Evolutionary conservation across 805 yeast genomes (phyloP).

Genomic region (Kregervanrija pseudodelftensis): DNA sequence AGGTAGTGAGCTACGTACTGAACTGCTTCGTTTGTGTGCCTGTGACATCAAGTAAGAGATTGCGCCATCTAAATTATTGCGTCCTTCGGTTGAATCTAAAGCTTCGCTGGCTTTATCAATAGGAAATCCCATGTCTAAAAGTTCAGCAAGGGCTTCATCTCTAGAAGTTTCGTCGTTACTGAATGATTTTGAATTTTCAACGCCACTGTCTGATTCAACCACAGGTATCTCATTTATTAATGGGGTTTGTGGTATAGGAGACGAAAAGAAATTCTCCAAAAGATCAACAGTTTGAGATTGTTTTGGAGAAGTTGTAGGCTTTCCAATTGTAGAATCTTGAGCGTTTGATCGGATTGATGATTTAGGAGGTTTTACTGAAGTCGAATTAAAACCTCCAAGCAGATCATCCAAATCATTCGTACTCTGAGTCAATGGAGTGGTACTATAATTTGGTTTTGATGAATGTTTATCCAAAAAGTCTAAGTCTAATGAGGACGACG

Average conservation of each 20-base stretch:
- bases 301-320: too few relatives aligned
- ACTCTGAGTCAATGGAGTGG: background rate
- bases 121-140: constrained; percentile 76
- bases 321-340: too few relatives aligned
- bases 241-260: background rate
- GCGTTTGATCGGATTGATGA: too few relatives aligned
- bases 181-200: background rate
- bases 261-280: constrained; percentile 6
- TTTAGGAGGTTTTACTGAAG: too few relatives aligned
- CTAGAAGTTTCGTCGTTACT: constrained; percentile 7
- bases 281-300: constrained; percentile 2
- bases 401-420: too few relatives aligned
- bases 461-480: constrained; percentile 1
- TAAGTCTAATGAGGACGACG: background rate
- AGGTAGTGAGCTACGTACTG: background rate
- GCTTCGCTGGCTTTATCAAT: constrained; percentile 55
- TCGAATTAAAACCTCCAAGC: too few relatives aligned
- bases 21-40: constrained; percentile 32
- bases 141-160: constrained; percentile 55
- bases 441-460: background rate
- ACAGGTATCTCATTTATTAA: too few relatives aligned
- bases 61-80: constrained; percentile 56
- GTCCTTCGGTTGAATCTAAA: constrained; percentile 40
- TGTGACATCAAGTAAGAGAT: constrained; percentile 57
- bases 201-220: too few relatives aligned